phyloP scores from a whole-genome alignment of 2,329 filamentous ascomycete species.

The Calonectria pseudoturangicola region DNA sequence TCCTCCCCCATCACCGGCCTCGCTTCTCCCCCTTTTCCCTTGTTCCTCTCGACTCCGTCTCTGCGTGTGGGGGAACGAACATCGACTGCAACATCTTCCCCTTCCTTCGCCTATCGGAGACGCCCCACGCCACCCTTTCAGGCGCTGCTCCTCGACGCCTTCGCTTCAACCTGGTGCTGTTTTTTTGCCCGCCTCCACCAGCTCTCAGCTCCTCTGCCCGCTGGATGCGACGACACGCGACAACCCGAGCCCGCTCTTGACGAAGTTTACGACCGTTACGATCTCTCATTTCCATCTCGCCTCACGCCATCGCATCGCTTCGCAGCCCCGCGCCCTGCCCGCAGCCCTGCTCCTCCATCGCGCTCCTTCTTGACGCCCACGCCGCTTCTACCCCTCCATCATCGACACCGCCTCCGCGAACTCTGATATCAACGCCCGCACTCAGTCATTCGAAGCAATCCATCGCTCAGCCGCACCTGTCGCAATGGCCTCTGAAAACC shows the following conservation, averaged over 20 bases:
- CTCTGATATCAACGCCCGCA: conserved; percentile 15
- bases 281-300: conserved; percentile 35
- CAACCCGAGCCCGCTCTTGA: conserved; percentile 47
- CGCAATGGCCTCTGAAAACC: conserved; percentile 62
- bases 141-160: conserved; percentile 16
- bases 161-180: conserved; percentile 1
- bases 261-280: conserved; percentile 56
- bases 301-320: conserved; percentile 10
- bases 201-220: conserved; percentile 43
- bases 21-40: conserved; percentile 21
- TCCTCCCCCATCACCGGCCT: conserved; percentile 35
- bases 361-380: conserved; percentile 6
- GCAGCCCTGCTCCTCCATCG: conserved; percentile 24
- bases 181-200: conserved; percentile 32
- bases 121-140: conserved; percentile 13
- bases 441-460: conserved; percentile 20
- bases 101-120: conserved; percentile 19
- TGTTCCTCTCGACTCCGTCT: conserved; percentile 35
- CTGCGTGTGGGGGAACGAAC: conserved; percentile 29
- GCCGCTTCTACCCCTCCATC: conserved; percentile 23
- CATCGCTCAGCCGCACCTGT: conserved; percentile 32
- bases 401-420: conserved; percentile 37
- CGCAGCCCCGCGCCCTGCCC: conserved; percentile 12
- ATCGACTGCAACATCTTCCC: conserved; percentile 11
- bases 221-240: conserved; percentile 46